Percentiles rank a stretch among this genome's conserved stretches.
Conservation (phyloP, 768 basidiomycete genomes). For the Leucosporidium creatinivorum region DNA sequence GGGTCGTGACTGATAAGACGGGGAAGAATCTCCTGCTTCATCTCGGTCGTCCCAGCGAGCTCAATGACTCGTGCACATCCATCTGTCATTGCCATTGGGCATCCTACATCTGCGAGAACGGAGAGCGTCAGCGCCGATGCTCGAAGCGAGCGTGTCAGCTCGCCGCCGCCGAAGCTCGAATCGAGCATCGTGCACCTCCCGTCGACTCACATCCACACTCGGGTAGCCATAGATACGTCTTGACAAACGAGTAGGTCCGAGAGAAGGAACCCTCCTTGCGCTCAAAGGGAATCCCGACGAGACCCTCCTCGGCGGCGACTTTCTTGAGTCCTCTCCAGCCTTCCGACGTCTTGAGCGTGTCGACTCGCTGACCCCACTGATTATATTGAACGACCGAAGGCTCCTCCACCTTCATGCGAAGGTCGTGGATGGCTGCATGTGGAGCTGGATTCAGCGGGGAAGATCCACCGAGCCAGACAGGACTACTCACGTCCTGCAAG, state of each 20-base stretch:
- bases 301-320: conserved; percentile 56
- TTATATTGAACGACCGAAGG: conserved; percentile 57
- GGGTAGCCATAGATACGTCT: conserved; percentile 49
- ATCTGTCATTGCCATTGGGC: conserved; percentile 73
- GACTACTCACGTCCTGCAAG: conserved; percentile 42
- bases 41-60: conserved; percentile 53
- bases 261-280: conserved; percentile 53
- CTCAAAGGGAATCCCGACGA: conserved; percentile 10
- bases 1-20: conserved; percentile 61
- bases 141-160: not conserved
- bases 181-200: too few species aligned
- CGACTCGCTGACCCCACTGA: conserved; percentile 63
- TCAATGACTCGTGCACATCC: conserved; percentile 67
- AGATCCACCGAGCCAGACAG: conserved; percentile 22
- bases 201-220: conserved; percentile 43
- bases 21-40: conserved; percentile 56
- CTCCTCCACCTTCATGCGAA: conserved; percentile 6
- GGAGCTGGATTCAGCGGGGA: not conserved
- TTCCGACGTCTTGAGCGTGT: conserved; percentile 61
- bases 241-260: conserved; percentile 59
- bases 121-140: not conserved
- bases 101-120: conserved; percentile 48
- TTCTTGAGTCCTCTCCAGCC: conserved; percentile 65
- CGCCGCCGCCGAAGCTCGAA: too few species aligned
- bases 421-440: conserved; percentile 3